phyloP scores from a whole-genome alignment of 176 grass and related monocot species.

The Musa schizocarpa region DNA sequence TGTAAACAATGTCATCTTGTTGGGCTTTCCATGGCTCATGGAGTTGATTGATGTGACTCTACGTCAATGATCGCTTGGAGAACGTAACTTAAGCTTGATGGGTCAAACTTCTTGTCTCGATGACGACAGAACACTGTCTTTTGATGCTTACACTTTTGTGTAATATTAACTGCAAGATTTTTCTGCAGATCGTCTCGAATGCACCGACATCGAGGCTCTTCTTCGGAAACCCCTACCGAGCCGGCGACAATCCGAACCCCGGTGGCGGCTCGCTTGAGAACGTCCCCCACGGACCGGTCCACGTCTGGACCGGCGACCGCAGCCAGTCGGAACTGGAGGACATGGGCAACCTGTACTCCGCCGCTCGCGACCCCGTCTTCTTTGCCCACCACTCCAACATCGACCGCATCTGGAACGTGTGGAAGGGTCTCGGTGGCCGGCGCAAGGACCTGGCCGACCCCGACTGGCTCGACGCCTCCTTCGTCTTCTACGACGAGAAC shows the following conservation, averaged over 20 bases:
- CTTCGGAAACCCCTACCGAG: conserved; percentile 31
- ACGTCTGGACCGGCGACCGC: conserved; percentile 30
- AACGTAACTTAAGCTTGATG: too few relatives aligned
- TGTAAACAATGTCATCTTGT: too few relatives aligned
- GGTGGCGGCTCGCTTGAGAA: conserved; percentile 29
- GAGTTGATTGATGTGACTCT: too few relatives aligned
- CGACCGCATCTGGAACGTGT: conserved; percentile 41
- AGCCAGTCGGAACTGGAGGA: conserved; percentile 16
- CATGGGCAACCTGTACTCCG: conserved; percentile 47
- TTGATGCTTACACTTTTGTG: background rate
- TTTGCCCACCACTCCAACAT: conserved; percentile 44
- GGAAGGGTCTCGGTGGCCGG: conserved; percentile 17
- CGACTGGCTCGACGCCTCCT: conserved; percentile 48
- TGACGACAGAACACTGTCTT: background rate
- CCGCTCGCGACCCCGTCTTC: conserved; percentile 47
- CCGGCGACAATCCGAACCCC: background rate
- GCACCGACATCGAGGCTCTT: conserved; percentile 17
- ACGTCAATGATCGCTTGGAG: too few relatives aligned
- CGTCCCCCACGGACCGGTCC: conserved; percentile 30
- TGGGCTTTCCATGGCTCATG: too few relatives aligned
- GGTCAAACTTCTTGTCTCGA: background rate
- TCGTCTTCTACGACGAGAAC: conserved; percentile 51
- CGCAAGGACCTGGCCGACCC: conserved; percentile 24
- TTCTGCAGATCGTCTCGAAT: conserved; percentile 30
- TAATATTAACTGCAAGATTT: background rate